These are phyloP conservation scores for Populus tremula DNA, from an alignment of 345 rosid species.

Conservation along the genomic window DNA sequence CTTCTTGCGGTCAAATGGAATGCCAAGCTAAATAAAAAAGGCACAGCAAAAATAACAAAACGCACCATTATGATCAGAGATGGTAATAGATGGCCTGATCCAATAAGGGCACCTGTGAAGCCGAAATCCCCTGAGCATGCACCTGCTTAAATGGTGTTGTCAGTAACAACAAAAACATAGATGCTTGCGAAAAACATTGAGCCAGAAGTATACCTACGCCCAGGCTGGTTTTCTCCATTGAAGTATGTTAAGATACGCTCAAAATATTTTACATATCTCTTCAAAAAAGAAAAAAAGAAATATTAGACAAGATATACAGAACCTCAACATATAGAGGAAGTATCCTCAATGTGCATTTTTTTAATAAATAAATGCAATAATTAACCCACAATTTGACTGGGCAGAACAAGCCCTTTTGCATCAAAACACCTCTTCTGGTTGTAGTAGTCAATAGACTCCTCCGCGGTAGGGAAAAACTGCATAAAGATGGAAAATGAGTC, in stretches of 20 bases:
- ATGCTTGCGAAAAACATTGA: conserved; percentile 10
- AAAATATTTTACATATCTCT: conserved; percentile 86
- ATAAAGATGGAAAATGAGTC: conserved; percentile 13
- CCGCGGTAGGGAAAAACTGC: conserved; percentile 93
- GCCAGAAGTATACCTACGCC: conserved; percentile 54
- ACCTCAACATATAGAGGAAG: background rate
- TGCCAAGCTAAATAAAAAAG: background rate
- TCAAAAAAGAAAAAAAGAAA: conserved; percentile 15
- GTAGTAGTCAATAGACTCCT: conserved; percentile 78
- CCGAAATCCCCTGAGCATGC: conserved; percentile 89
- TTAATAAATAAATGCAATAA: conserved; percentile 1
- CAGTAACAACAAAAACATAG: conserved; percentile 6
- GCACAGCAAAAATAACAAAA: conserved; percentile 5
- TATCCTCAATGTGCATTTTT: background rate
- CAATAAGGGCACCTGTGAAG: conserved; percentile 86
- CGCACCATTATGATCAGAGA: conserved; percentile 72
- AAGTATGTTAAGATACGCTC: conserved; percentile 70
- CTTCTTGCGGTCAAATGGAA: background rate
- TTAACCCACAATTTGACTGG: conserved; percentile 81
- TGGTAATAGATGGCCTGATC: conserved; percentile 79
- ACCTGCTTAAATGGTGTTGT: conserved; percentile 39
- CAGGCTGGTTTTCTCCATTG: conserved; percentile 76
- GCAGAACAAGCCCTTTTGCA: conserved; percentile 87
- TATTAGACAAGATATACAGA: background rate
- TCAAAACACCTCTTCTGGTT: conserved; percentile 91